phyloP scores from a whole-genome alignment of 371 early-diverging fungal species.

The Apophysomyces trapeziformis region DNA sequence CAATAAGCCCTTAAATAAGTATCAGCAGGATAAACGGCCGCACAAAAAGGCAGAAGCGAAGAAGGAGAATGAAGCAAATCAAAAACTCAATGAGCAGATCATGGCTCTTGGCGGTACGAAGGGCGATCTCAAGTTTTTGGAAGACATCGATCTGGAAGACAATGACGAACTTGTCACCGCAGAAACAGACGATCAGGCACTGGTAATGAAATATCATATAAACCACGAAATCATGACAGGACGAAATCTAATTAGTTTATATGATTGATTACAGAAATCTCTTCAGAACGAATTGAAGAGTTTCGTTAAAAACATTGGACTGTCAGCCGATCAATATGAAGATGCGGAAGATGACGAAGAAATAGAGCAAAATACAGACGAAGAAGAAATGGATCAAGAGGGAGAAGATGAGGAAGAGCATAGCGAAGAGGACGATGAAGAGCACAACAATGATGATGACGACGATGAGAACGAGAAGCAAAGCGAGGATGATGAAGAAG shows the following conservation, averaged over 20 bases:
- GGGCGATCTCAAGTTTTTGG: slow-evolving; percentile 41
- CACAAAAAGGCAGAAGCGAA: slow-evolving; percentile 1
- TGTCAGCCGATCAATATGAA: slow-evolving; percentile 33
- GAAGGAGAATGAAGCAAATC: slow-evolving; percentile 13
- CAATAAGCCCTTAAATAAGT: not conserved
- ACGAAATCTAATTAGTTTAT: not conserved
- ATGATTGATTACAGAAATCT: slow-evolving; percentile 19
- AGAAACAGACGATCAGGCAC: slow-evolving; percentile 13
- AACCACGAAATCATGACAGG: not conserved
- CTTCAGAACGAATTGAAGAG: slow-evolving; percentile 37
- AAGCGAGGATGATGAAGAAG: slow-evolving; percentile 18
- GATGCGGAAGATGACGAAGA: slow-evolving; percentile 32
- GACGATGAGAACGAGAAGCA: slow-evolving; percentile 26
- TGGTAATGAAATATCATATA: slow-evolving; percentile 13
- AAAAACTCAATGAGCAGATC: slow-evolving; percentile 34
- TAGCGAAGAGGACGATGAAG: slow-evolving; percentile 26
- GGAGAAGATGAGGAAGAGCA: slow-evolving; percentile 13
- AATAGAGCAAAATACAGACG: slow-evolving; percentile 26
- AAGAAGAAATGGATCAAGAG: slow-evolving; percentile 21
- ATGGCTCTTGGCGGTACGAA: slow-evolving; percentile 46
- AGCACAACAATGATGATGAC: slow-evolving; percentile 24
- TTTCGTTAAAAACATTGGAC: slow-evolving; percentile 42
- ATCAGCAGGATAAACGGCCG: not conserved
- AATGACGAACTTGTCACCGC: slow-evolving; percentile 31
- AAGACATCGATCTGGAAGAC: slow-evolving; percentile 32